A percentile compares a stretch with the other conserved stretches of the same genome.
These are phyloP conservation scores for Brachypodium distachyon DNA, from an alignment of 202 grass and related monocot genomes.

Conservation along the genomic window DNA sequence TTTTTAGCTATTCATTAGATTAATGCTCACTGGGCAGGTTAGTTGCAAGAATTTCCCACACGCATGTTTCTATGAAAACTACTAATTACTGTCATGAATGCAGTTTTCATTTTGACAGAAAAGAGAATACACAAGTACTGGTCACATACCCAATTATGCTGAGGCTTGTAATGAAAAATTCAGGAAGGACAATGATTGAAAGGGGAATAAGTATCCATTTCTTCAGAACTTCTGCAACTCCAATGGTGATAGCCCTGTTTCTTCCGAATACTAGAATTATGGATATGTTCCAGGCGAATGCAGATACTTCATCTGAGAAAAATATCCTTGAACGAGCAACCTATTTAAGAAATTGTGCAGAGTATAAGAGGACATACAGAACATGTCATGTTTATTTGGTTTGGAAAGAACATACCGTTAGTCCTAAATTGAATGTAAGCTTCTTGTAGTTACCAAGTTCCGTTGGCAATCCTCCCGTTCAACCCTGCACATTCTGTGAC, in stretches of 20 bases:
- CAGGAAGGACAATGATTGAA: slow-evolving; percentile 85
- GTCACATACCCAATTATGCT: slow-evolving; percentile 90
- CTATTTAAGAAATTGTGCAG: too few relatives aligned
- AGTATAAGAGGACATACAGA: too few relatives aligned
- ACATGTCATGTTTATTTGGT: too few relatives aligned
- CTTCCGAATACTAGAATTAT: slow-evolving; percentile 94
- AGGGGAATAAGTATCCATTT: slow-evolving; percentile 96
- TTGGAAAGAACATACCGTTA: too few relatives aligned
- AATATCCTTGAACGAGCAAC: too few relatives aligned
- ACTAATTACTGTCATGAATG: too few relatives aligned
- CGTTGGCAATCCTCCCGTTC: slow-evolving; percentile 45
- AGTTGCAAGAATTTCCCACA: too few relatives aligned
- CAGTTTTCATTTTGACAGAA: neutral
- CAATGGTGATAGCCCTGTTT: slow-evolving; percentile 84
- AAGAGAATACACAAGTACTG: slow-evolving; percentile 35
- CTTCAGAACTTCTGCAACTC: slow-evolving; percentile 92
- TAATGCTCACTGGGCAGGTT: too few relatives aligned
- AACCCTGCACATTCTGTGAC: slow-evolving; percentile 50
- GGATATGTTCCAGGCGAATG: slow-evolving; percentile 89
- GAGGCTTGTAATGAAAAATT: slow-evolving; percentile 83
- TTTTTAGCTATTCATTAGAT: too few relatives aligned
- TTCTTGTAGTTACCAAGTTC: slow-evolving; percentile 60
- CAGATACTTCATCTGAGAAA: slow-evolving; percentile 69
- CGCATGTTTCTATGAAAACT: too few relatives aligned
- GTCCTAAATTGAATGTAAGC: too few relatives aligned